These are phyloP conservation scores for Phellinidium pouzarii DNA, from an alignment of 1,284 basidiomycete species.

Conservation along the genomic window DNA sequence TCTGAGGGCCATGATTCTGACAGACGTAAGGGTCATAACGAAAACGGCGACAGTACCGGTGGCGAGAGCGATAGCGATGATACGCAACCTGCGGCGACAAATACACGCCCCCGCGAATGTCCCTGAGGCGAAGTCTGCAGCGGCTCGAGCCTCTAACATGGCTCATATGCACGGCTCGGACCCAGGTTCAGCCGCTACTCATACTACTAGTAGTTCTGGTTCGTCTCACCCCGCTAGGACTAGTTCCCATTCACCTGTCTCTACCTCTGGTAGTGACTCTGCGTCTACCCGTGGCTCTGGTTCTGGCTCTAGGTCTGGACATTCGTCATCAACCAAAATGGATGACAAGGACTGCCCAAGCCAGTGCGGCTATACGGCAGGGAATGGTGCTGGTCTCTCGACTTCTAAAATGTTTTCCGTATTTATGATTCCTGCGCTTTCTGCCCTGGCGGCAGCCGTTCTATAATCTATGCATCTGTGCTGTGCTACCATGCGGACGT, in stretches of 20 bases:
- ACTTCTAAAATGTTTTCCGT: neutral
- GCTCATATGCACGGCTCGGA: neutral
- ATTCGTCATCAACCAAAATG: neutral
- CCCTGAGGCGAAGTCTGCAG: constrained; percentile 5
- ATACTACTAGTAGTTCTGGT: neutral
- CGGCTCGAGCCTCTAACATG: constrained; percentile 12
- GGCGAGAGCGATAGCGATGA: neutral
- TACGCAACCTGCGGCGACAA: neutral
- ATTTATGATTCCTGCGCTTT: neutral
- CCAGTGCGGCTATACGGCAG: neutral
- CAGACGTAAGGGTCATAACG: too few species aligned
- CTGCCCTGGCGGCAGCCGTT: constrained; percentile 5
- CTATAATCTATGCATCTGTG: too few species aligned
- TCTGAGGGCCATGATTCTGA: too few species aligned
- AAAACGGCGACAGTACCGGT: too few species aligned
- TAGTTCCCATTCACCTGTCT: neutral
- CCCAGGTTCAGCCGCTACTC: neutral
- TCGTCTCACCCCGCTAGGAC: neutral
- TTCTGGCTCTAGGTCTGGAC: neutral
- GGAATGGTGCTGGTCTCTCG: neutral
- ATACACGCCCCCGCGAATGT: constrained; percentile 6
- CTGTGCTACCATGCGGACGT: neutral
- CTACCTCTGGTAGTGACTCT: neutral
- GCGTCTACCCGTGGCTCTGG: too few species aligned
- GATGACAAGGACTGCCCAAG: neutral